Percentiles rank a stretch among this genome's conserved stretches.
phyloP scores from a whole-genome alignment of 164 flowering plant species.

The Tetracentron sinense region DNA sequence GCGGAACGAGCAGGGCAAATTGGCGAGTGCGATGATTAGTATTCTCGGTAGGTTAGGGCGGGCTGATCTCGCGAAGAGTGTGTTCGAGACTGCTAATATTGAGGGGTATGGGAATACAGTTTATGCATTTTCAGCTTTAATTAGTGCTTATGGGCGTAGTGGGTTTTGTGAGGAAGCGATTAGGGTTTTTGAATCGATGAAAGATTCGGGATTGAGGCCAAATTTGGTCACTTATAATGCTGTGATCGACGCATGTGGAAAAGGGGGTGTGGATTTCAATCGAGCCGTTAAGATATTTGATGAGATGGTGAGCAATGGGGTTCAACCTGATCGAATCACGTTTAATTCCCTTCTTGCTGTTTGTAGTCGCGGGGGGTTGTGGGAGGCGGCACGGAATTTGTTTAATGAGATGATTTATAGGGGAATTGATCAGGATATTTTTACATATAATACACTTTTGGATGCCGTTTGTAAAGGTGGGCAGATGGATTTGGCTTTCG shows the following conservation, averaged over 20 bases:
- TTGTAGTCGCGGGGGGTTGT: slow-evolving; percentile 77
- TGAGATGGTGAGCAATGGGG: slow-evolving; percentile 72
- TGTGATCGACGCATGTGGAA: slow-evolving; percentile 93
- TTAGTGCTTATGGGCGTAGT: slow-evolving; percentile 85
- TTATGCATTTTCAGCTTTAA: slow-evolving; percentile 77
- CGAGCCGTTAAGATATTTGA: slow-evolving; percentile 54
- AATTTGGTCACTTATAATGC: slow-evolving; percentile 95
- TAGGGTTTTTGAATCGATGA: slow-evolving; percentile 71
- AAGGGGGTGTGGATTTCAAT: slow-evolving; percentile 79
- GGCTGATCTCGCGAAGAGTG: slow-evolving; percentile 58
- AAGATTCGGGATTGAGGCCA: slow-evolving; percentile 61
- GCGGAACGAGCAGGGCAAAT: slow-evolving; percentile 67
- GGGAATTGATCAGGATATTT: slow-evolving; percentile 80
- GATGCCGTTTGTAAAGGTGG: slow-evolving; percentile 94
- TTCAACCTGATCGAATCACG: slow-evolving; percentile 86
- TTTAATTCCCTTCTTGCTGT: slow-evolving; percentile 91
- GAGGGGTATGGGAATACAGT: slow-evolving; percentile 91
- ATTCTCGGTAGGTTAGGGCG: slow-evolving; percentile 79
- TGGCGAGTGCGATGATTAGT: slow-evolving; percentile 85
- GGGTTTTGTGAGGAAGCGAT: slow-evolving; percentile 69
- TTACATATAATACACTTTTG: slow-evolving; percentile 81
- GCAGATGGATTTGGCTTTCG: slow-evolving; percentile 76
- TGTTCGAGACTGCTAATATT: slow-evolving; percentile 57
- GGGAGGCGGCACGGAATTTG: slow-evolving; percentile 72
- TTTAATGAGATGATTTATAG: slow-evolving; percentile 70